Evolutionary conservation across 1,284 basidiomycete species (phyloP), one percentile per base, ranked within the genome.

Genomic region (Ustilago curta): DNA sequence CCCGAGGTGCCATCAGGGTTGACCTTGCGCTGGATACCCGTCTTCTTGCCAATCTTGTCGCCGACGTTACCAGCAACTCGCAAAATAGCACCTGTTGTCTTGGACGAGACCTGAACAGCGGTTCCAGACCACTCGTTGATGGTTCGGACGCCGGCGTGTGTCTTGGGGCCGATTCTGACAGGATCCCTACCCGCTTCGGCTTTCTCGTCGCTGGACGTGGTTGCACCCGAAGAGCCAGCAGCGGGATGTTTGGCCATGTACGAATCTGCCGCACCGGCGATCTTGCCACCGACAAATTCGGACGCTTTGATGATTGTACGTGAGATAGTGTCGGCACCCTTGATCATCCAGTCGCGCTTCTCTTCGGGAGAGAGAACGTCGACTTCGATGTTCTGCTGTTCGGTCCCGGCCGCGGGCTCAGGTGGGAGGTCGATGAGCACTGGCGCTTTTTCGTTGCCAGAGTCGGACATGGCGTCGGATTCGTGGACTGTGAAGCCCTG

Each of bases 1-100:
- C 70, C 66, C 42, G 48, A 12, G 9, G 65, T 59, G 21, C 72
- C 72, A 40, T 79, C 69, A 14, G 69, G 47, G 32, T 62, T 59
- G 32, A 68, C 57, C 56, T 74, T 67, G 43, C 79, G 67, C 61
- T 85, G 84, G 35, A 85, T 81, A 6, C 84, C 84, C 2, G 83
- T 78, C 37, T 76, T 70, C 52, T 81, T 77, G 3, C 84, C 84
- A 42, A 85, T 79, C 49, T 57, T 70, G 66, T 84, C 80, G 9
- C 85, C 85, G 7, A 86, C 39, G 39, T 70, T 68, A 18, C 72
- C 73, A 4, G 84, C 84, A 1, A 81, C 63, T 4, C 64, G 57
- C 9, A 83, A 76, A 31, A 86, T 81, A 2, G 81, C 78, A 5
- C 70, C 70, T 2, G 79, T 74, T 18, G 85, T 83, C 48, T 81